Base-by-base conservation (phyloP, 2,329 filamentous ascomycete genomes). In the Colletotrichum eremochloae region DNA sequence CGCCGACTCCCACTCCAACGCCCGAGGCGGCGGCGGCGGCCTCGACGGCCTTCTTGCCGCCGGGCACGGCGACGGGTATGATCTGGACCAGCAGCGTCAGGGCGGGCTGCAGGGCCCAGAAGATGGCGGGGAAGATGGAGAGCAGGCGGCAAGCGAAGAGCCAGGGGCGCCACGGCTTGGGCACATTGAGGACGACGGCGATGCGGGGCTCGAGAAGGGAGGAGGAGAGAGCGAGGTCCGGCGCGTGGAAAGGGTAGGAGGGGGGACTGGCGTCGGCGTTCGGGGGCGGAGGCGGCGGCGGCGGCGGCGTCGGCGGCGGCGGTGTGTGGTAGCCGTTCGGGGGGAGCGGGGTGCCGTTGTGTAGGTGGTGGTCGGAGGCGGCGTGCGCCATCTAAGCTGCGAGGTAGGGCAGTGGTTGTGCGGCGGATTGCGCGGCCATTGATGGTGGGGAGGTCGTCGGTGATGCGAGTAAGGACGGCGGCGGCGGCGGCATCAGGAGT, bases 101-200 rank as follows among this genome's bases (percentile, higher is more conserved):
- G 20, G 89, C 88, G 76, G 90, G 92, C 67, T 91, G 89, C 72
- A 93, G 78, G 18, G 91, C 93, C 91, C 91, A 94, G 87, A 88
- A 93, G 58, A 90, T 85, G 63, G 92, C 91, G 20, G 94, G 93
- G 31, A 88, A 86, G 65, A 93, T 90, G 72, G 92, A 94, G 74
- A 93, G 83, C 33, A 92, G 89, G n/a, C 94, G 90, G 76, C 92
- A 91, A 74, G 92, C 84, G 74, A 94, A 90, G 67, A 96, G 87
- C 70, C 92, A 91, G 53, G 92, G 85, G 79, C 95, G 91, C 91
- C 93, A 96, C 74, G 86, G 86, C 74, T 86, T 86, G 66, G 92
- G 90, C 20, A 96, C 89, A 63, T 93, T 93, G 58, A 96, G 87
- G 42, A 94, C 88, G 76, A 95, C 92, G 74, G 93, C 93, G 68